phyloP scores from a whole-genome alignment of 768 basidiomycete genomes.

The Lactarius quietus region DNA sequence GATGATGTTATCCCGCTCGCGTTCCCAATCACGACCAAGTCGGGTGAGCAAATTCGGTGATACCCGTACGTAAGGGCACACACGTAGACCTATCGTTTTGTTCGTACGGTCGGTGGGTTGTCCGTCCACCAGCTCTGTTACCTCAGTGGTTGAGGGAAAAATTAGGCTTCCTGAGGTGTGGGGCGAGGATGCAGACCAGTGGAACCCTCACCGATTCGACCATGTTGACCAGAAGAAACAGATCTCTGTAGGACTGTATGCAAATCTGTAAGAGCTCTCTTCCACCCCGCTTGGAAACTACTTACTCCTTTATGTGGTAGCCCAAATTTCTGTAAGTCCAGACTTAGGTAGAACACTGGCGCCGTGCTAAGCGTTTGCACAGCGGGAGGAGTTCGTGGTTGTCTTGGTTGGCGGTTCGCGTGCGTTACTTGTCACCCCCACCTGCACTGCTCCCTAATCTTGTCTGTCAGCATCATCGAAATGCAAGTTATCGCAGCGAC shows the following conservation, averaged over 20 bases:
- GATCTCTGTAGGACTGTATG: constrained; percentile 25
- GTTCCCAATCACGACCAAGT: constrained; percentile 30
- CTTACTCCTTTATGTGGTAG: neutral
- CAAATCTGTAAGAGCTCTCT: constrained; percentile 24
- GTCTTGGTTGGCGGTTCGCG: constrained; percentile 33
- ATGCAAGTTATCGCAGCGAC: constrained; percentile 36
- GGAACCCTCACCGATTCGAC: constrained; percentile 32
- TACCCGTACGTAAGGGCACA: constrained; percentile 33
- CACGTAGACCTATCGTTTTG: constrained; percentile 29
- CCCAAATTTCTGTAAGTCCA: constrained; percentile 10
- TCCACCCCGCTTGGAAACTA: no score
- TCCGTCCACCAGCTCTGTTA: neutral
- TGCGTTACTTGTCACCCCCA: constrained; percentile 26
- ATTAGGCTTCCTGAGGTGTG: constrained; percentile 31
- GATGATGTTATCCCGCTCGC: constrained; percentile 37
- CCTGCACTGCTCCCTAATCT: constrained; percentile 29
- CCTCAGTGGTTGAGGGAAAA: neutral
- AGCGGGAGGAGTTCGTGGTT: constrained; percentile 25
- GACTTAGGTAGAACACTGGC: no score
- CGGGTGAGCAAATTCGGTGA: constrained; percentile 30
- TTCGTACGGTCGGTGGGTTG: constrained; percentile 35
- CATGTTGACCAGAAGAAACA: constrained; percentile 25
- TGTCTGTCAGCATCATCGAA: constrained; percentile 33
- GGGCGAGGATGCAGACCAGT: constrained; percentile 34
- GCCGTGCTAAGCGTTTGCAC: neutral